Conservation (phyloP, 176 grass and related monocot genomes). For the Chloris gayana region DNA sequence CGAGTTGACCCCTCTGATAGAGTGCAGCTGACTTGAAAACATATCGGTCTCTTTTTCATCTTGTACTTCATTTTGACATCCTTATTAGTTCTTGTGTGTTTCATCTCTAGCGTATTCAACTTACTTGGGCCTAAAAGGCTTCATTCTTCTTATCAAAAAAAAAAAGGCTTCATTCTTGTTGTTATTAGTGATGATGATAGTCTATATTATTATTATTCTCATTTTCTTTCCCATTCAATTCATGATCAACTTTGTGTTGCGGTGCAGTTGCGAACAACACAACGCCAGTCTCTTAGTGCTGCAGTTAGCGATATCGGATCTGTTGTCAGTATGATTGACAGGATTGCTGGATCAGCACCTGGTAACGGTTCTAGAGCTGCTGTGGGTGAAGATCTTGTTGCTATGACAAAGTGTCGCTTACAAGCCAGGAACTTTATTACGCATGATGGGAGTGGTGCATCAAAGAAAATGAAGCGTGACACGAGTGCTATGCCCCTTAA, state of each 20-base stretch:
- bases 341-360: slow-evolving; percentile 94
- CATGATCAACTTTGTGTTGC: slow-evolving; percentile 30
- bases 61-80: background rate
- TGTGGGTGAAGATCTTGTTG: slow-evolving; percentile 93
- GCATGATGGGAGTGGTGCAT: slow-evolving; percentile 75
- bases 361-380: slow-evolving; percentile 96
- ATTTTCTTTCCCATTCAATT: slow-evolving; percentile 16
- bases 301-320: slow-evolving; percentile 82
- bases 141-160: too few relatives aligned
- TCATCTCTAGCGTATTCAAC: background rate
- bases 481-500: slow-evolving; percentile 97
- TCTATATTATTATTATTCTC: background rate
- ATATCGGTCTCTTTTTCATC: background rate
- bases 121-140: background rate
- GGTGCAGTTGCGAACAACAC: slow-evolving; percentile 67
- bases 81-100: background rate
- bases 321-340: slow-evolving; percentile 87
- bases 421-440: slow-evolving; percentile 95
- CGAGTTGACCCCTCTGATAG: too few relatives aligned
- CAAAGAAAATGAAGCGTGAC: slow-evolving; percentile 99
- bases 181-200: background rate
- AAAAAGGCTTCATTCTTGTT: background rate
- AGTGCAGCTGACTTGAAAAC: too few relatives aligned
- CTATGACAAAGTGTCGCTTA: slow-evolving; percentile 96
- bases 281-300: slow-evolving; percentile 45